Base-by-base conservation (phyloP, 2,329 filamentous ascomycete species). In the Sporothrix inflata region DNA sequence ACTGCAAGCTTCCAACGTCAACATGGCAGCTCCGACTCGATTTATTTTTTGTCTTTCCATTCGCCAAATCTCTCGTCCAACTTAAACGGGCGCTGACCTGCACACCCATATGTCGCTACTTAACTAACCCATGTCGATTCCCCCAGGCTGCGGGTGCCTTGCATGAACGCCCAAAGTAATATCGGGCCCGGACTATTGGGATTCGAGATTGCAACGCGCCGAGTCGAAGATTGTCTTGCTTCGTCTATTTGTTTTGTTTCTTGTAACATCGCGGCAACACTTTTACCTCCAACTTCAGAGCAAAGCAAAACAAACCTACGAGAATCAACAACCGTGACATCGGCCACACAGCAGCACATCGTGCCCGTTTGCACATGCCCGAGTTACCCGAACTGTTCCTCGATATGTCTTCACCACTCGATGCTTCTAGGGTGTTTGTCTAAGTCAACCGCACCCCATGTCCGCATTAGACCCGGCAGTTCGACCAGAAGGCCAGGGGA, bases 91-190 rank as follows among this genome's bases (percentile, higher is more conserved):
- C 55, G 12, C 55, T 55, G 27, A n/a, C 27, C 45, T 42, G 38
- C 60, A 63, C 60, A 42, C 60, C 60, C 55, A 66, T 49, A 53
- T 38, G 65, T 67, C 47, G 65, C 34, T 30, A 9, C 34, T 42
- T 57, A 55, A 66, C 21, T 11, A 42, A 40, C 63, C 45, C 66
- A 42, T 69, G 49, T 69, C 65, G 34, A 1, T 7, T 45, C 55
- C 47, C 55, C 40, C 53, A 27, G 30, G 16, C 27, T 27, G 57
- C 57, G 55, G 40, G 40, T 42, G 68, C 68, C 55, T 53, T 61
- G 71, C 72, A 71, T 71, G 53, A 73, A 71, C 68, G 61, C 45
- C 51, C 47, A 73, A 27, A 71, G 72, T 40, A 71, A 73, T 73
- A 71, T 49, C 67, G 66, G 34, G 68, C 42, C 69, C 69, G 69